phyloP scores from a whole-genome alignment of 352 stramenopile species.

The Globisporangium parvum region DNA sequence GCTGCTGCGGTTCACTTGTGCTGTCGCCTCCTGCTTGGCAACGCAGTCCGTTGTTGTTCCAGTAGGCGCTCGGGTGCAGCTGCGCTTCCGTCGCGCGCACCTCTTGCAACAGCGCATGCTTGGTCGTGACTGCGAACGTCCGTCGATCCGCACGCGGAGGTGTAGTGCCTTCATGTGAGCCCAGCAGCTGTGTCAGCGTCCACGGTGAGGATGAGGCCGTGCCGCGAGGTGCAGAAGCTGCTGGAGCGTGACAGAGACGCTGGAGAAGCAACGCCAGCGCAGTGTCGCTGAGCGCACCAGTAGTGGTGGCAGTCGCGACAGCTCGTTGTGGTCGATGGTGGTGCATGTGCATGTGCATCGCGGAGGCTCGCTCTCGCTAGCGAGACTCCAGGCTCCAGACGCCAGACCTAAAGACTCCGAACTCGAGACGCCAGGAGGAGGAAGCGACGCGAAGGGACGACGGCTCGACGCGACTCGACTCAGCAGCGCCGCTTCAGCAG shows the following conservation, averaged over 20 bases:
- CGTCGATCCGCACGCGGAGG: neutral
- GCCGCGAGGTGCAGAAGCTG: too few relatives aligned
- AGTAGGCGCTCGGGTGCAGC: neutral
- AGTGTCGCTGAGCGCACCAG: constrained; percentile 11
- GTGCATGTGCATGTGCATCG: neutral
- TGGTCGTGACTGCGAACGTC: constrained; percentile 4
- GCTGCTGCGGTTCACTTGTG: too few relatives aligned
- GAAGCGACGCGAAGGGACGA: too few relatives aligned
- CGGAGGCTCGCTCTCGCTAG: too few relatives aligned
- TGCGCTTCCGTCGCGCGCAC: neutral
- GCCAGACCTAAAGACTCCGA: too few relatives aligned
- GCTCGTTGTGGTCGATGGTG: neutral
- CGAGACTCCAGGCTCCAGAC: too few relatives aligned
- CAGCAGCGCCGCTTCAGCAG: too few relatives aligned
- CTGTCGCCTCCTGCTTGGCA: too few relatives aligned
- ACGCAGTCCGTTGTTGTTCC: neutral
- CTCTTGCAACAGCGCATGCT: constrained; percentile 3
- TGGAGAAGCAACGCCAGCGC: constrained; percentile 21
- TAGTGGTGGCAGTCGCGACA: neutral
- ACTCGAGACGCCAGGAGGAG: too few relatives aligned
- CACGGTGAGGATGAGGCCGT: neutral
- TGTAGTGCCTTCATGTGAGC: neutral
- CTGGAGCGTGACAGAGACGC: neutral
- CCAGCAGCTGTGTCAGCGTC: neutral
- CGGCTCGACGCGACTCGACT: too few relatives aligned